Conservation (phyloP, 805 yeast species). For the Candida coquimbonensis region DNA sequence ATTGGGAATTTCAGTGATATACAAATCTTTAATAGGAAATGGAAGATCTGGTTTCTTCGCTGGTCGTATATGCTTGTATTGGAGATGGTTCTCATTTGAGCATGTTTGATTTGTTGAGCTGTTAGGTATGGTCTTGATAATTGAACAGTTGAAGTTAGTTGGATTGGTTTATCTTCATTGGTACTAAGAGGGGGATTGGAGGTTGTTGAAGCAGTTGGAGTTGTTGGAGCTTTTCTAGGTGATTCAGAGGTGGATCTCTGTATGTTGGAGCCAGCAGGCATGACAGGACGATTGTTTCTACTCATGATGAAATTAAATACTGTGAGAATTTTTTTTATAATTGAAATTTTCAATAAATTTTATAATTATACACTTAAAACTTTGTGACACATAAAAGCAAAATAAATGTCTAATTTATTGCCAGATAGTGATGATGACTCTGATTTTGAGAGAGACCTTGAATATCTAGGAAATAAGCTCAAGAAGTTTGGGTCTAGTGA, state of each 20-base stretch:
- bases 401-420: no score
- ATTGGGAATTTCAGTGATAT: constrained; percentile 58
- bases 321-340: no score
- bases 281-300: neutral
- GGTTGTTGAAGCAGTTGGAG: neutral
- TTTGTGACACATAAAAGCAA: no score
- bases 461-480: no score
- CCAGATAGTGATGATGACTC: no score
- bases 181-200: neutral
- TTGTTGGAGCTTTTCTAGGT: neutral
- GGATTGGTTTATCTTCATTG: neutral
- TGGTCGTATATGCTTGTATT: constrained; percentile 44
- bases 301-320: no score
- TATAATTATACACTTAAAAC: no score
- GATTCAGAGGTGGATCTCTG: neutral
- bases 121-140: constrained; percentile 60
- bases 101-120: constrained; percentile 41
- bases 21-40: constrained; percentile 46
- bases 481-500: no score
- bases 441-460: no score
- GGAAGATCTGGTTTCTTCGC: constrained; percentile 46
- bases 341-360: no score
- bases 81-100: constrained; percentile 46
- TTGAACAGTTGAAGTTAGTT: constrained; percentile 26
- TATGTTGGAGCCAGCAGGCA: constrained; percentile 1